A percentile compares a stretch with the other conserved stretches of the same genome.
These are phyloP conservation scores for Chlorella vulgaris DNA, from an alignment of 139 green algal genomes.

Conservation along the genomic window DNA sequence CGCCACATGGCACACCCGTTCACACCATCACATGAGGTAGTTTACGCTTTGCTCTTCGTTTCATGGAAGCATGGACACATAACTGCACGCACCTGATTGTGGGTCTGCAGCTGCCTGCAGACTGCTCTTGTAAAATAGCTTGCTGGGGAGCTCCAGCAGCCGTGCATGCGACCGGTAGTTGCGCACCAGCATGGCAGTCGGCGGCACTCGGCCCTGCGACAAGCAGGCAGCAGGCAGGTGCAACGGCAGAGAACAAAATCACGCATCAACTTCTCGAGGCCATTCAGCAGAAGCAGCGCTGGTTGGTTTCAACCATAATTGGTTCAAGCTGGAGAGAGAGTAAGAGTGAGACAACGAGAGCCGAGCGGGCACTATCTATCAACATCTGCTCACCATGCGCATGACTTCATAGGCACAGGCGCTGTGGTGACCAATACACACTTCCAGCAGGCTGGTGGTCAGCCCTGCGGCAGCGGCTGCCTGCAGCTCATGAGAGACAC, in stretches of 20 bases:
- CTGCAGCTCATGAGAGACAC: not conserved
- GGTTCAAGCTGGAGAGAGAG: too few species aligned
- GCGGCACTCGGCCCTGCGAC: not conserved
- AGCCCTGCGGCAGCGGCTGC: not conserved
- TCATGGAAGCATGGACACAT: too few species aligned
- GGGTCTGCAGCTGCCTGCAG: slow-evolving; percentile 54
- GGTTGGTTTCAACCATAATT: too few species aligned
- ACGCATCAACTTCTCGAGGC: too few species aligned
- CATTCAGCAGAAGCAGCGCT: too few species aligned
- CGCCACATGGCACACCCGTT: too few species aligned
- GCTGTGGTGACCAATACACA: slow-evolving; percentile 41
- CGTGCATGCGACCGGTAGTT: slow-evolving; percentile 84
- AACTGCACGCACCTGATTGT: not conserved
- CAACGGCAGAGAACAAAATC: too few species aligned
- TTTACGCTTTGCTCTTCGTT: too few species aligned
- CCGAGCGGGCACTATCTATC: too few species aligned
- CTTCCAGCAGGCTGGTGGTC: slow-evolving; percentile 69
- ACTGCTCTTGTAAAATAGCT: slow-evolving; percentile 73
- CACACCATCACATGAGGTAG: too few species aligned
- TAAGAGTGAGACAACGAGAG: not conserved
- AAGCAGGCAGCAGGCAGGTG: not conserved
- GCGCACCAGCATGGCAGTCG: slow-evolving; percentile 58
- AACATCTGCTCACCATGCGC: not conserved
- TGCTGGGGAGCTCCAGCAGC: slow-evolving; percentile 75
- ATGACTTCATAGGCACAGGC: not conserved